Evolutionary conservation across 495 filamentous ascomycete genomes (phyloP), one percentile per base, ranked within the genome.

Genomic region (Aspergillus sclerotiicarbonarius): DNA sequence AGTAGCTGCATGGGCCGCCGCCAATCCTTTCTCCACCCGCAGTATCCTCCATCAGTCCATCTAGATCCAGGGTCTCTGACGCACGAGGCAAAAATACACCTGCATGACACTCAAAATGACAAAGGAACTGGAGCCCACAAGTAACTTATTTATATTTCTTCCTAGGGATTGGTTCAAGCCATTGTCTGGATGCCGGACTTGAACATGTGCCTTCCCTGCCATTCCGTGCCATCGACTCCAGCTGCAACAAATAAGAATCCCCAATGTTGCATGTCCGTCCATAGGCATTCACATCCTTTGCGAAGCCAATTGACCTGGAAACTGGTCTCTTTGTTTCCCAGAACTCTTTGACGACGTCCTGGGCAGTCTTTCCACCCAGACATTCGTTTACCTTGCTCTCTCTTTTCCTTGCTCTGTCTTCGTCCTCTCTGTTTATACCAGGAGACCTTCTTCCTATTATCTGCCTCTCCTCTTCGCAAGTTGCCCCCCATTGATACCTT

Each of bases 61-160:
- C 63, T 71, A 71, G 69, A 69, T 71, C 64, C 63, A 69, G 69
- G 62, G 63, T 69, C 66, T 64, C 60, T 71, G 62, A 71, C 67
- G 64, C 67, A 67, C 64, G 62, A 67, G 63, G 61, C 59, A 65
- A 64, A 66, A 68, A 64, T 68, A 68, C 66, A 63, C 62, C 64
- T 71, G 69, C 69, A 69, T 60, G 64, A 66, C 64, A 65, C 69
- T 69, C 62, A 59, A 66, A 69, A 69, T 61, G 67, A 69, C 63
- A 69, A 69, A 61, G 54, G 58, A 61, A 60, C 59, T 64, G 63
- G 59, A 64, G 59, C 59, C 58, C 50, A 56, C 47, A 19, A 52
- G 56, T 49, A 54, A 57, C 32, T 53, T 60, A 62, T 58, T 58
- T 53, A 37, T 57, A 50, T 61, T 57, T 44, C 43, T 64, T 56